phyloP scores from a whole-genome alignment of 352 stramenopile species.

The Globisporangium paddicum region DNA sequence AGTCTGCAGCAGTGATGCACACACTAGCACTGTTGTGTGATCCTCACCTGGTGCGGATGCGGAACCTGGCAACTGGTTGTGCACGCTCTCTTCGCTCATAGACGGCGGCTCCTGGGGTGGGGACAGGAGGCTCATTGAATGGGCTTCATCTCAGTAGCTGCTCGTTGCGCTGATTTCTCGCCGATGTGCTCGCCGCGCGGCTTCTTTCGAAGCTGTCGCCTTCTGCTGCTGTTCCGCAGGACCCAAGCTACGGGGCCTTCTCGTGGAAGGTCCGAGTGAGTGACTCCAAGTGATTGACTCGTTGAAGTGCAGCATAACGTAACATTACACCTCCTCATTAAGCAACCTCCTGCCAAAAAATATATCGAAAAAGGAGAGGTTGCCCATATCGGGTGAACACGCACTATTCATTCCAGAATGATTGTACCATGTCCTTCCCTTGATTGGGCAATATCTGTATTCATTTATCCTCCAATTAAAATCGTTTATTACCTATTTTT shows the following conservation, averaged over 20 bases:
- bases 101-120: background rate
- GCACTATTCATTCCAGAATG: too few species aligned
- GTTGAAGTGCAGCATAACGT: background rate
- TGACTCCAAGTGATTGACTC: background rate
- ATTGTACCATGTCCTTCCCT: too few species aligned
- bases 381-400: too few species aligned
- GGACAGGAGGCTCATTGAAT: background rate
- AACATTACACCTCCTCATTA: background rate
- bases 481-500: background rate
- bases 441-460: background rate
- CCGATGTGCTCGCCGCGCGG: background rate
- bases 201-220: too few species aligned
- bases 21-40: background rate
- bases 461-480: background rate
- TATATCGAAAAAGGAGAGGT: too few species aligned
- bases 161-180: background rate
- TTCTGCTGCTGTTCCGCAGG: too few species aligned
- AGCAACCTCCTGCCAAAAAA: background rate
- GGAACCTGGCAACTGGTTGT: background rate
- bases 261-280: slow-evolving; percentile 23
- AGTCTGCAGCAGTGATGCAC: background rate
- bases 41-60: background rate
- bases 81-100: background rate
- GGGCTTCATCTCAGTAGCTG: accelerated
- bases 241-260: slow-evolving; percentile 36